A percentile compares a stretch with the other conserved stretches of the same genome.
Evolutionary conservation across 352 stramenopile species (phyloP).

Genomic region (Peronospora farinosa): DNA sequence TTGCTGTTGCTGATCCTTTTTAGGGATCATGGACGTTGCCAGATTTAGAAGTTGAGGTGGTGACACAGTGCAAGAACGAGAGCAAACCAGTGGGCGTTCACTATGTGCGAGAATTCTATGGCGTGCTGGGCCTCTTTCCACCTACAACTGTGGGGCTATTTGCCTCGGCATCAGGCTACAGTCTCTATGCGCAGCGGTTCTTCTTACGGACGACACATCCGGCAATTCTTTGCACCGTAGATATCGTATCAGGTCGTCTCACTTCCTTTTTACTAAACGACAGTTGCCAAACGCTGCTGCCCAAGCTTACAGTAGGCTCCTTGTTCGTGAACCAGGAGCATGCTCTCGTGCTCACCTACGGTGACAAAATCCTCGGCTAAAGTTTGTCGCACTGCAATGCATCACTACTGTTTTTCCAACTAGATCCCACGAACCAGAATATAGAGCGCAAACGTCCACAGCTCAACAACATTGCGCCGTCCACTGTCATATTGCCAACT

Average conservation of each 20-base stretch:
- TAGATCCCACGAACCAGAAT: slow-evolving; percentile 7
- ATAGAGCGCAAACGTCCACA: background rate
- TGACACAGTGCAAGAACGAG: slow-evolving; percentile 82
- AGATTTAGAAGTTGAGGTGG: slow-evolving; percentile 52
- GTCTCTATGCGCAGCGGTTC: slow-evolving; percentile 45
- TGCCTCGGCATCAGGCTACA: slow-evolving; percentile 69
- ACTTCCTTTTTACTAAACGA: slow-evolving; percentile 63
- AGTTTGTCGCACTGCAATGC: background rate
- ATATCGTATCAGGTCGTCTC: slow-evolving; percentile 28
- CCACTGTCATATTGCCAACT: background rate
- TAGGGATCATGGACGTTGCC: slow-evolving; percentile 63
- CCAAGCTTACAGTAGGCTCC: slow-evolving; percentile 54
- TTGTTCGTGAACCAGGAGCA: slow-evolving; percentile 59
- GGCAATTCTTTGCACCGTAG: slow-evolving; percentile 54
- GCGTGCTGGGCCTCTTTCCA: slow-evolving; percentile 46
- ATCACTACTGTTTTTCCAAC: background rate
- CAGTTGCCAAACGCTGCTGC: slow-evolving; percentile 45
- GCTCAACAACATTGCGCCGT: background rate
- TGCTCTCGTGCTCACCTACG: slow-evolving; percentile 69
- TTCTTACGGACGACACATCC: slow-evolving; percentile 54
- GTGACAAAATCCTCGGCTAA: slow-evolving; percentile 46
- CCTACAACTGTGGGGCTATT: slow-evolving; percentile 53
- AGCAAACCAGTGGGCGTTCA: slow-evolving; percentile 60
- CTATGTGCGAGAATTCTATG: slow-evolving; percentile 67
- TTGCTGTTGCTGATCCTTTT: background rate